Base-by-base conservation (phyloP, 2,329 filamentous ascomycete species). In the Pseudogymnoascus sp. region DNA sequence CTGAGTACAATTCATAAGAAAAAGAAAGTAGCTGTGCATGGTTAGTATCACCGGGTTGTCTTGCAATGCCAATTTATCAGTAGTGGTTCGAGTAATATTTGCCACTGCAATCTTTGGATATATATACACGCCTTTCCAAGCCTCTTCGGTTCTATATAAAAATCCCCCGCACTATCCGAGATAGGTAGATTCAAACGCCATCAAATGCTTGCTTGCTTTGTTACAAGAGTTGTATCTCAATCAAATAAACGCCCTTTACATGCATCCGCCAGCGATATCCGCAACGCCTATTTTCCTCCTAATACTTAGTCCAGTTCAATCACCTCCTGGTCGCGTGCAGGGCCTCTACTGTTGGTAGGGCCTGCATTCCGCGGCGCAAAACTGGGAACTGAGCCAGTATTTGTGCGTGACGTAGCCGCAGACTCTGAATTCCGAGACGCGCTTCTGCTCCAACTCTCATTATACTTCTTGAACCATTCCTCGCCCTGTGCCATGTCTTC, bases 401-500 rank as follows among this genome's bases (percentile, higher is more conserved):
- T 58, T 18, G 25, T n/a, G 34, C 57, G 32, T 18, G 57, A 38
- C 30, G 57, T 58, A 58, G 57, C 34, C 6, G 57, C 34, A 25
- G 32, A 58, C 57, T 25, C 57, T 14, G 20, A 25, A 18, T 39
- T 58, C 28, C 47, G 50, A 61, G 25, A 61, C 32, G 34, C 37
- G 16, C 57, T 58, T 58, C 57, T 58, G 37, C 57, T 58, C 57
- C 32, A 38, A 39, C 63, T 65, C 37, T 66, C 63, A 20, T 65
- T 64, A 43, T 72, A 64, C 41, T 65, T 62, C 39, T 65, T 67
- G 41, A 65, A 69, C 68, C 70, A 73, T 34, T 65, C 59, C n/a
- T 62, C 65, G 11, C 69, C 71, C 61, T 72, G 67, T 59, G 71
- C 69, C 70, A 72, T 70, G 62, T 70, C 65, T 47, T 73, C 69